These are phyloP conservation scores for Xylaria scruposa DNA, from an alignment of 495 filamentous ascomycete species.

Conservation along the genomic window DNA sequence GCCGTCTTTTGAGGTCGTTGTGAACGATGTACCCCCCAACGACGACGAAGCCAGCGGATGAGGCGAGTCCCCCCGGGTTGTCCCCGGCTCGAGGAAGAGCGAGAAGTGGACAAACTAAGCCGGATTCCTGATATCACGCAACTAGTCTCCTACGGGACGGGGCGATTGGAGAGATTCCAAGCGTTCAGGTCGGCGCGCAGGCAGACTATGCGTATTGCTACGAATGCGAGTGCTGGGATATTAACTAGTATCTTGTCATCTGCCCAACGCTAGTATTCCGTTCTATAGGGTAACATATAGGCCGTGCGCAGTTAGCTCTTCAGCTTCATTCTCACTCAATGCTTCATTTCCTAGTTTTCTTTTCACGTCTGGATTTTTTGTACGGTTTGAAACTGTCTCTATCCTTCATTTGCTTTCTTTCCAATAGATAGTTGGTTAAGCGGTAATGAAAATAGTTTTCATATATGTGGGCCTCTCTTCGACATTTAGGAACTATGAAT, in stretches of 20 bases:
- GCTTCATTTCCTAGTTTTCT: neutral
- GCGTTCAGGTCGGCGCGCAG: neutral
- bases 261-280: neutral
- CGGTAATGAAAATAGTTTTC: neutral
- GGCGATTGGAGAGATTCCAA: neutral
- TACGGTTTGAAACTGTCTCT: neutral
- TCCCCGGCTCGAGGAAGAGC: neutral
- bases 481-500: neutral
- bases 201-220: neutral
- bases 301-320: neutral
- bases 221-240: neutral
- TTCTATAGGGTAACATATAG: neutral
- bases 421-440: neutral
- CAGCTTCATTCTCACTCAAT: neutral
- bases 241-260: neutral
- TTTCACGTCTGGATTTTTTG: neutral
- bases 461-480: neutral
- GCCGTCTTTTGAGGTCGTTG: conserved; percentile 45
- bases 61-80: neutral
- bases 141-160: neutral
- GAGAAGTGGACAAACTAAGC: neutral
- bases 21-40: conserved; percentile 18
- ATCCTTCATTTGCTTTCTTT: neutral
- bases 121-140: neutral
- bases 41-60: neutral